Percentiles rank a stretch among this genome's conserved stretches.
Conservation (phyloP, 2,329 filamentous ascomycete species). For the Thelonectria olida region DNA sequence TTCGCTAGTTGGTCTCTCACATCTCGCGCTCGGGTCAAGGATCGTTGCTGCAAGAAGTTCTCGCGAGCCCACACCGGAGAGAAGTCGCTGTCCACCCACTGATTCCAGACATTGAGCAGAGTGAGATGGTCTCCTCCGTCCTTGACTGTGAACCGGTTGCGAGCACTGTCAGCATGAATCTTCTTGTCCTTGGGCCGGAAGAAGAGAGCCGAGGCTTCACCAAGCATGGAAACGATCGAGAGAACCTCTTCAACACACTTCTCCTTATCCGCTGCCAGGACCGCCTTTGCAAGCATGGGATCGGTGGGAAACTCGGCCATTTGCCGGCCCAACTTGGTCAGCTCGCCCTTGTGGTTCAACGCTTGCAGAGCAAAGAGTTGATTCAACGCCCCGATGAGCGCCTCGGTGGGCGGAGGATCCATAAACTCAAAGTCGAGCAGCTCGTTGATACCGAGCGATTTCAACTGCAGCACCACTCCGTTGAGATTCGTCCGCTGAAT, state of each 20-base stretch:
- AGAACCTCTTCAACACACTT: slow-evolving; percentile 95
- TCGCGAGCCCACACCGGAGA: slow-evolving; percentile 87
- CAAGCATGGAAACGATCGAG: slow-evolving; percentile 92
- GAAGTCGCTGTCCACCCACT: slow-evolving; percentile 94
- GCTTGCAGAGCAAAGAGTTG: slow-evolving; percentile 91
- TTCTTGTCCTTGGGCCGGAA: slow-evolving; percentile 98
- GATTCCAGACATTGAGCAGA: slow-evolving; percentile 91
- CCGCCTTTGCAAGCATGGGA: slow-evolving; percentile 88
- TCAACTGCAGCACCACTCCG: slow-evolving; percentile 83
- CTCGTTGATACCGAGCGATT: slow-evolving; percentile 91
- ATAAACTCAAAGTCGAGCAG: slow-evolving; percentile 95
- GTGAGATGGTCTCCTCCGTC: slow-evolving; percentile 92
- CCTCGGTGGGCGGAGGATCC: slow-evolving; percentile 90
- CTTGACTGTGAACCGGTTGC: slow-evolving; percentile 86
- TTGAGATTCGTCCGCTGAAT: slow-evolving; percentile 92
- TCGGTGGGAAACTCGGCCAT: slow-evolving; percentile 97
- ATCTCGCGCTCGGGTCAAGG: slow-evolving; percentile 87
- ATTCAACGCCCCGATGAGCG: slow-evolving; percentile 88
- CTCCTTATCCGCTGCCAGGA: slow-evolving; percentile 87
- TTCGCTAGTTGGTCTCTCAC: slow-evolving; percentile 92
- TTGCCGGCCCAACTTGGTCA: slow-evolving; percentile 90
- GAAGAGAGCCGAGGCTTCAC: slow-evolving; percentile 88
- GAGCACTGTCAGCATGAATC: slow-evolving; percentile 90
- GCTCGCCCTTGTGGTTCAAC: slow-evolving; percentile 85
- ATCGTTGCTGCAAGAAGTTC: slow-evolving; percentile 92